Base-by-base conservation (phyloP, 2,329 filamentous ascomycete genomes). In the Byssochlamys sp. region DNA sequence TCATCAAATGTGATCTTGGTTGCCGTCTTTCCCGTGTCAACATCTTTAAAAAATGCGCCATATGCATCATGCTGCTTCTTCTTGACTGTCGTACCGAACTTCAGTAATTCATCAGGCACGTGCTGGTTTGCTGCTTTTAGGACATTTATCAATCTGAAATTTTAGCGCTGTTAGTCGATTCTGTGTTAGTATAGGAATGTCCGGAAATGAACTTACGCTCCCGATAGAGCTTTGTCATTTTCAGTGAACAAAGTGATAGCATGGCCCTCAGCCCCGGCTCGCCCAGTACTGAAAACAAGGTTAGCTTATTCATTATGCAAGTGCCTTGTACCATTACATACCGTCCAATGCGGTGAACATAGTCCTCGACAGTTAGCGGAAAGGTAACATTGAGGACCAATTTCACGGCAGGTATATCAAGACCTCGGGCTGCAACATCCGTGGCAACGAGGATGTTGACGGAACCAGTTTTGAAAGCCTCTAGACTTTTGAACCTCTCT, bases 71-170 rank as follows among this genome's bases (percentile, higher is more conserved):
- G 94, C 53, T 86, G 84, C 90, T 97, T 97, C 84, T 95, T 96
- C 84, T 97, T 99, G 55, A 99, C 94, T 0, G 92, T 97, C 25
- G 91, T 95, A 67, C 94, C 94, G 66, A 96, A 99, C 77, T 95
- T 96, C 72, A 97, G 80, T 39, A 99, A 78, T 27, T 90, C 88
- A 50, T 96, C 90, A 2, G 94, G 94, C 0, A 99, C 90, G 11
- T 85, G 81, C 75, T 99, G 94, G 63, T 90, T 90, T 26, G 94
- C 91, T n/a, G 86, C 89, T 75, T 89, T 95, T 61, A 99, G 83
- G 57, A 99, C 91, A 72, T 97, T 97, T 78, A 97, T 88, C 66
- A 99, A 78, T 9, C 88, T 91, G 65, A 14, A 51, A 55, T 19
- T 45, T 19, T 66, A 61, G 52, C 59, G 67, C 57, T 65, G 67